Conservation (phyloP, 306 rosid species). For the Biancaea sappan region DNA sequence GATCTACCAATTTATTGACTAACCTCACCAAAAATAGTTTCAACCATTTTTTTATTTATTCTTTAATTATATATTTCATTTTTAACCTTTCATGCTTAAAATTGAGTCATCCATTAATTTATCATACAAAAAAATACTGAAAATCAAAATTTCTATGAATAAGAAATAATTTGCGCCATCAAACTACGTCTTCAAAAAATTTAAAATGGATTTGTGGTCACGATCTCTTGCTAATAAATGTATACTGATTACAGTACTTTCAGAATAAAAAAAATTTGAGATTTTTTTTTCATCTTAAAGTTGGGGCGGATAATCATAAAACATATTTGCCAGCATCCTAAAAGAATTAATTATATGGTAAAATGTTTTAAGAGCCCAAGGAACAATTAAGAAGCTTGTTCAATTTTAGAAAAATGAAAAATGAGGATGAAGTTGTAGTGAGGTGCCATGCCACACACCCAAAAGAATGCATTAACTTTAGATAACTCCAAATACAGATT, state of each 20-base stretch:
- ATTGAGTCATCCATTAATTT: not conserved
- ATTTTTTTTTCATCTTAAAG: not conserved
- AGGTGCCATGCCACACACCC: conserved; percentile 5
- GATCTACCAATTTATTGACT: too few relatives aligned
- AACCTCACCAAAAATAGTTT: too few relatives aligned
- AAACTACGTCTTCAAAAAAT: not conserved
- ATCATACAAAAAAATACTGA: not conserved
- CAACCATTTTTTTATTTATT: too few relatives aligned
- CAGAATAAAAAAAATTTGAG: too few relatives aligned
- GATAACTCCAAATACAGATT: conserved; percentile 34
- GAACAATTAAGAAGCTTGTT: not conserved
- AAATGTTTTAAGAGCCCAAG: not conserved
- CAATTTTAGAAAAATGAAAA: conserved; percentile 3
- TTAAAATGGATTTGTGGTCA: not conserved
- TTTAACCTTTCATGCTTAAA: not conserved
- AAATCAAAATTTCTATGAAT: not conserved
- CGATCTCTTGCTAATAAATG: too few relatives aligned
- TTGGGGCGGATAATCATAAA: not conserved
- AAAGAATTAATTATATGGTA: not conserved
- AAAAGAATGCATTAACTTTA: conserved; percentile 21
- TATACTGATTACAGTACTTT: too few relatives aligned
- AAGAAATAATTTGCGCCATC: not conserved
- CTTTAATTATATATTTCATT: too few relatives aligned
- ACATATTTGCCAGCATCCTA: not conserved
- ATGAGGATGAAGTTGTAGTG: not conserved